phyloP scores from a whole-genome alignment of 2,329 filamentous ascomycete species.

The Coniochaeta hoffmannii region DNA sequence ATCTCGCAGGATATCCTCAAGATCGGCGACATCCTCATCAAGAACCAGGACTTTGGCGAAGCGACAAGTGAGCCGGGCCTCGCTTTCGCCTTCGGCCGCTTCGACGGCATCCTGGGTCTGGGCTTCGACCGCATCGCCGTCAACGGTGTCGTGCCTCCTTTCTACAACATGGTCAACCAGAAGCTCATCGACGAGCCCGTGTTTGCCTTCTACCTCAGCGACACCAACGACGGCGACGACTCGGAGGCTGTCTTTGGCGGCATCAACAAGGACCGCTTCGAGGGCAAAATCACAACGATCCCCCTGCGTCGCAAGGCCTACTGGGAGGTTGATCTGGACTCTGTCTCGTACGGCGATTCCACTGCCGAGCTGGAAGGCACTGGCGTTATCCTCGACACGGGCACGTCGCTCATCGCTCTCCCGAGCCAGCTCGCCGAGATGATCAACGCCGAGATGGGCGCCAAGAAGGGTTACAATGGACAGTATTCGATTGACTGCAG shows the following conservation, averaged over 20 bases:
- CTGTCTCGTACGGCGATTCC: constrained; percentile 81
- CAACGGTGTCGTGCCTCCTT: constrained; percentile 87
- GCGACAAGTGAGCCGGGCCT: constrained; percentile 92
- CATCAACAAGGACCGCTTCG: constrained; percentile 38
- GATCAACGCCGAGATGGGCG: constrained; percentile 94
- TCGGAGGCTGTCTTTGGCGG: constrained; percentile 73
- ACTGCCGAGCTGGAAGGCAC: constrained; percentile 87
- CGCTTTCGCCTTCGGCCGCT: constrained; percentile 94
- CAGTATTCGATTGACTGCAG: constrained; percentile 92
- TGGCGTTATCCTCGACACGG: constrained; percentile 95
- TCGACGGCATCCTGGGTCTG: constrained; percentile 93
- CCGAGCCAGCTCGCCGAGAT: constrained; percentile 37
- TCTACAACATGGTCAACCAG: constrained; percentile 94
- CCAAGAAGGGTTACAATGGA: constrained; percentile 95
- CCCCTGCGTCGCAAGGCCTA: constrained; percentile 97
- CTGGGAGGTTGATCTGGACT: constrained; percentile 97
- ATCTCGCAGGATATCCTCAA: constrained; percentile 80
- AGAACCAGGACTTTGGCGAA: constrained; percentile 92
- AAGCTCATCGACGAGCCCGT: constrained; percentile 83
- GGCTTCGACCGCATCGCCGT: constrained; percentile 97
- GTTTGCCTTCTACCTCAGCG: constrained; percentile 92
- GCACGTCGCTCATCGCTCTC: constrained; percentile 64
- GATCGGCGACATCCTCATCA: constrained; percentile 84
- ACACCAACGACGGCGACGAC: constrained; percentile 58
- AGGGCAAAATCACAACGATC: constrained; percentile 83